phyloP scores from a whole-genome alignment of 2,329 filamentous ascomycete species.

The Penicillium sumatraense region DNA sequence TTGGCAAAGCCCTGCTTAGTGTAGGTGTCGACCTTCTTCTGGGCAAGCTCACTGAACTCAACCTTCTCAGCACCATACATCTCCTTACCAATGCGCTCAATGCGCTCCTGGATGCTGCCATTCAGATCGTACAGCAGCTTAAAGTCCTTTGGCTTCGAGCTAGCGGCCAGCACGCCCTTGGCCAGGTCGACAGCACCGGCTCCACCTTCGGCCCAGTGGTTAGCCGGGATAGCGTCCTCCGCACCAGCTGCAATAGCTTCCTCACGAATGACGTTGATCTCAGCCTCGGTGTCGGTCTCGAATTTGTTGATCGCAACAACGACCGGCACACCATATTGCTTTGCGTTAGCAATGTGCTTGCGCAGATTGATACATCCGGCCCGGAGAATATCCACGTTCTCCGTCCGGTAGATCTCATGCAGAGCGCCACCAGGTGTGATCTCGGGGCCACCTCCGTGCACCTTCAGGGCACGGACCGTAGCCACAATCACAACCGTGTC shows the following conservation, averaged over 20 bases:
- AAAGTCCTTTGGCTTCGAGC: slow-evolving; percentile 83
- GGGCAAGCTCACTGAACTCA: slow-evolving; percentile 90
- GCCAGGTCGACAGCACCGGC: slow-evolving; percentile 88
- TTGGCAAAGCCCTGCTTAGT: slow-evolving; percentile 89
- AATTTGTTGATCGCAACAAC: slow-evolving; percentile 98
- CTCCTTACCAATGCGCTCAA: slow-evolving; percentile 84
- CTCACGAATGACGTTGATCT: slow-evolving; percentile 85
- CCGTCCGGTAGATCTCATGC: slow-evolving; percentile 85
- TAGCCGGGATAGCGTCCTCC: slow-evolving; percentile 88
- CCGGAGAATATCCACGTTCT: slow-evolving; percentile 90
- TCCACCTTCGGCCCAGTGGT: slow-evolving; percentile 97
- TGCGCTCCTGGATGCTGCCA: slow-evolving; percentile 81
- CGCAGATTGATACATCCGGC: slow-evolving; percentile 90
- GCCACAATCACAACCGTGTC: slow-evolving; percentile 95
- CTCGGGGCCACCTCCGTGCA: slow-evolving; percentile 93
- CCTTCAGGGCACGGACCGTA: slow-evolving; percentile 93
- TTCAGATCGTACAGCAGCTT: slow-evolving; percentile 83
- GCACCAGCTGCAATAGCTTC: slow-evolving; percentile 91
- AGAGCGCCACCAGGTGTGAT: slow-evolving; percentile 85
- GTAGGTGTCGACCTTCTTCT: slow-evolving; percentile 96
- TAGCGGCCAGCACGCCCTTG: slow-evolving; percentile 80
- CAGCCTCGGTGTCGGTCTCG: slow-evolving; percentile 88
- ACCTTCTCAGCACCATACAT: slow-evolving; percentile 94
- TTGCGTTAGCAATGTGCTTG: slow-evolving; percentile 94
- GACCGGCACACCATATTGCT: slow-evolving; percentile 86